Conservation (phyloP, 805 yeast genomes). For the Ogataea parapolymorpha region DNA sequence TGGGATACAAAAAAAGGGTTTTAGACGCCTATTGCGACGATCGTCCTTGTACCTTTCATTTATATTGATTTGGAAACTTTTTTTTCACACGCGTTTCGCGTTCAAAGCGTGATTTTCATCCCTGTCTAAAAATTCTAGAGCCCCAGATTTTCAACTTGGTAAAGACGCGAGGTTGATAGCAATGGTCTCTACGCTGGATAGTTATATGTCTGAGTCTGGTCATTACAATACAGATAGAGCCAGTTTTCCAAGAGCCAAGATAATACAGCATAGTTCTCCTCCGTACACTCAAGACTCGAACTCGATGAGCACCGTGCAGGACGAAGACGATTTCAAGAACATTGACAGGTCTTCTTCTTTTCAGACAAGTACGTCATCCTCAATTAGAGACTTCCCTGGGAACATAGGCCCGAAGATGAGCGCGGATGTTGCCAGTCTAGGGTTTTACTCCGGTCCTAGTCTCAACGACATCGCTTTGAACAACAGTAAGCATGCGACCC, state of each 20-base stretch:
- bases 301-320: slow-evolving; percentile 33
- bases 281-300: slow-evolving; percentile 29
- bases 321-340: slow-evolving; percentile 33
- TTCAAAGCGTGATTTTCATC: slow-evolving; percentile 6
- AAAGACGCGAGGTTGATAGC: slow-evolving; percentile 1
- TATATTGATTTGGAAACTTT: slow-evolving; percentile 1
- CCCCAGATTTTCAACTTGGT: slow-evolving; percentile 3
- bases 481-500: slow-evolving; percentile 28
- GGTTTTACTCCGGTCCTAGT: slow-evolving; percentile 31
- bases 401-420: slow-evolving; percentile 4
- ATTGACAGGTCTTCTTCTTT: slow-evolving; percentile 35
- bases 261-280: slow-evolving; percentile 16
- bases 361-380: slow-evolving; percentile 35
- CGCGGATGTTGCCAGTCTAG: slow-evolving; percentile 18
- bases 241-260: slow-evolving; percentile 5
- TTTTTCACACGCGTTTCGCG: slow-evolving; percentile 8
- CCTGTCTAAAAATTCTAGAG: slow-evolving; percentile 7
- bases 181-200: slow-evolving; percentile 3
- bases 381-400: slow-evolving; percentile 11
- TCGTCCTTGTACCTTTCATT: slow-evolving; percentile 4
- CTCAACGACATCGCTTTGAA: slow-evolving; percentile 21
- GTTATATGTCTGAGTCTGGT: slow-evolving; percentile 2
- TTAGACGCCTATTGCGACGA: slow-evolving; percentile 5
- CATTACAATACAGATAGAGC: neutral
- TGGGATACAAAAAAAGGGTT: slow-evolving; percentile 4